Evolutionary conservation across 306 rosid genomes (phyloP).

Genomic region (Pyrus pyrifolia): DNA sequence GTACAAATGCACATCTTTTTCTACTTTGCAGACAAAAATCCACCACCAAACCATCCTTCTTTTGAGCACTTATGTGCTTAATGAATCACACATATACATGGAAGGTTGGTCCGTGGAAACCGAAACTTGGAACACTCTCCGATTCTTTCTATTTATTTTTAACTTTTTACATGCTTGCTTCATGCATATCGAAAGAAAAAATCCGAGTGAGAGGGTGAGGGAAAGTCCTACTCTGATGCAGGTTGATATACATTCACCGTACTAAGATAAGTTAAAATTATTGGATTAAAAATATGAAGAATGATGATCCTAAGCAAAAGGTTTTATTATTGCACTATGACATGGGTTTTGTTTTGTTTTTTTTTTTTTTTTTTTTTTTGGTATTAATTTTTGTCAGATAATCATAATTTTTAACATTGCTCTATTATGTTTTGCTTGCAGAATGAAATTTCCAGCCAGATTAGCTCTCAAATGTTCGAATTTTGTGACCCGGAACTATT

Average conservation of each 20-base stretch:
- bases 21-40: slow-evolving; percentile 18
- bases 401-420: slow-evolving; percentile 13
- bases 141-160: background rate
- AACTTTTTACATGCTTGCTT: background rate
- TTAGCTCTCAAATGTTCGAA: slow-evolving; percentile 59
- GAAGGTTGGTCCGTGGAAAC: slow-evolving; percentile 34
- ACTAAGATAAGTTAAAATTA: slow-evolving; percentile 12
- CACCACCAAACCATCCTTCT: slow-evolving; percentile 24
- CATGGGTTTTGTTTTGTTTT: too few species aligned
- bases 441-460: slow-evolving; percentile 87
- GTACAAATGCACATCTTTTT: slow-evolving; percentile 46
- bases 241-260: background rate
- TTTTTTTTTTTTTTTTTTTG: background rate
- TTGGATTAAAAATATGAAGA: slow-evolving; percentile 28
- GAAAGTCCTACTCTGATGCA: background rate
- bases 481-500: slow-evolving; percentile 65
- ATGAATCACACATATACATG: slow-evolving; percentile 23
- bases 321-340: background rate
- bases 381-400: background rate
- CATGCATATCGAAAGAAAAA: slow-evolving; percentile 4
- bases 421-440: slow-evolving; percentile 44
- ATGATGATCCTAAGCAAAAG: slow-evolving; percentile 35
- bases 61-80: slow-evolving; percentile 24
- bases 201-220: background rate
- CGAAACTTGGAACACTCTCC: slow-evolving; percentile 21